phyloP scores from a whole-genome alignment of 305 asterid genomes.

The Solanum hybrid region DNA sequence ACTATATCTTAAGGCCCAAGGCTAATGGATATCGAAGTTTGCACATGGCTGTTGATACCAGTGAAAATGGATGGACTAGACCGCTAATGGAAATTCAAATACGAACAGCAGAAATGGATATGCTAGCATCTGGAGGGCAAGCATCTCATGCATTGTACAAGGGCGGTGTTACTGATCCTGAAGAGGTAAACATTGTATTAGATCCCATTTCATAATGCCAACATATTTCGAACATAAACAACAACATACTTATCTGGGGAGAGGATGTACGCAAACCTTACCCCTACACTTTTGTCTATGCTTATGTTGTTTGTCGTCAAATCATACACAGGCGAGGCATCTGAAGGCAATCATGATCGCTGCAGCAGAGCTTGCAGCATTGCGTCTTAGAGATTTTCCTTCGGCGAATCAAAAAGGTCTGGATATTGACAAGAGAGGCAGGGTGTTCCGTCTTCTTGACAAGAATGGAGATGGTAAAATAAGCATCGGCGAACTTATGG shows the following conservation, averaged over 20 bases:
- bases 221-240: not conserved
- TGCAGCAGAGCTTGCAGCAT: conserved; percentile 86
- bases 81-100: conserved; percentile 91
- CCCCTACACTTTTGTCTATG: not conserved
- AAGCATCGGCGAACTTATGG: conserved; percentile 92
- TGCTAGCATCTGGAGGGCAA: conserved; percentile 77
- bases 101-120: conserved; percentile 79
- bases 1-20: conserved; percentile 69
- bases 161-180: conserved; percentile 82
- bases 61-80: conserved; percentile 37
- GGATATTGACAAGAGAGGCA: conserved; percentile 44
- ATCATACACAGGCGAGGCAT: conserved; percentile 58
- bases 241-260: not conserved
- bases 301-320: not conserved
- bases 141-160: conserved; percentile 89
- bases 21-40: conserved; percentile 78
- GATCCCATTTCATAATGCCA: conserved; percentile 4
- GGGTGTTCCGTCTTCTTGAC: conserved; percentile 71
- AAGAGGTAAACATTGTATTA: conserved; percentile 41
- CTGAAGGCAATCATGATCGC: conserved; percentile 92
- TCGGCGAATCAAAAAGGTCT: conserved; percentile 36
- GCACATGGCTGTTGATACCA: conserved; percentile 82
- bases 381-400: conserved; percentile 74
- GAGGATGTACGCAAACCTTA: not conserved
- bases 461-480: conserved; percentile 92